Evolutionary conservation across 2,329 filamentous ascomycete genomes (phyloP).

Genomic region (Colletotrichum euphorbiae): DNA sequence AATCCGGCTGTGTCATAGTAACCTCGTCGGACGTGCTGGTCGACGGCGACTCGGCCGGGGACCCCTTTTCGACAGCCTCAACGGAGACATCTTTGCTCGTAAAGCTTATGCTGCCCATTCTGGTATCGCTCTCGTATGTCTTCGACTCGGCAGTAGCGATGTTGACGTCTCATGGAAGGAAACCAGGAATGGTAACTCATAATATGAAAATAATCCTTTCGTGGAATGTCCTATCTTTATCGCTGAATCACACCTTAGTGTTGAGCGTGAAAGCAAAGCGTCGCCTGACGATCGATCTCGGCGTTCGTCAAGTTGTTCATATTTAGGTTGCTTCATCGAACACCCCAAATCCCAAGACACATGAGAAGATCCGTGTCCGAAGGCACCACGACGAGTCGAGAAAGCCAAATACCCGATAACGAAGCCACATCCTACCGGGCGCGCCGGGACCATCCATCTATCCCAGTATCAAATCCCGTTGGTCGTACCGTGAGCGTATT

Average conservation of each 20-base stretch:
- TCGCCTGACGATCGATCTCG: no score
- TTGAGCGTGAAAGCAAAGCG: no score
- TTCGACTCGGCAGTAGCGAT: not conserved
- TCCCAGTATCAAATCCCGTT: not conserved
- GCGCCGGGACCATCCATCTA: not conserved
- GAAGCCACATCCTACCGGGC: not conserved
- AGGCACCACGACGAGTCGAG: slow-evolving; percentile 2
- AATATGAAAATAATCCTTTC: no score
- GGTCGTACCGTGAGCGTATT: not conserved
- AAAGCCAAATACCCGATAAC: slow-evolving; percentile 4
- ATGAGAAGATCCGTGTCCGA: not conserved
- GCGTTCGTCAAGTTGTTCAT: no score
- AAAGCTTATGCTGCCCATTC: slow-evolving; percentile 12
- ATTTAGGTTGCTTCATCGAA: not conserved
- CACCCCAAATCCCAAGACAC: not conserved
- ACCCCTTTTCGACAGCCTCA: slow-evolving; percentile 15
- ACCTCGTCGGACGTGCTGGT: slow-evolving; percentile 6
- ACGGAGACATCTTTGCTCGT: slow-evolving; percentile 17
- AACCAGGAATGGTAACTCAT: not conserved
- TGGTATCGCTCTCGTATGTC: not conserved
- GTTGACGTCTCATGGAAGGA: not conserved
- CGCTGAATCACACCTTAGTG: no score
- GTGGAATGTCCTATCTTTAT: no score
- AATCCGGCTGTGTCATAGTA: slow-evolving; percentile 28
- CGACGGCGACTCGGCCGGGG: not conserved